A percentile compares a stretch with the other conserved stretches of the same genome.
Evolutionary conservation across 257 asterid genomes (phyloP).

Genomic region (Catharanthus roseus): DNA sequence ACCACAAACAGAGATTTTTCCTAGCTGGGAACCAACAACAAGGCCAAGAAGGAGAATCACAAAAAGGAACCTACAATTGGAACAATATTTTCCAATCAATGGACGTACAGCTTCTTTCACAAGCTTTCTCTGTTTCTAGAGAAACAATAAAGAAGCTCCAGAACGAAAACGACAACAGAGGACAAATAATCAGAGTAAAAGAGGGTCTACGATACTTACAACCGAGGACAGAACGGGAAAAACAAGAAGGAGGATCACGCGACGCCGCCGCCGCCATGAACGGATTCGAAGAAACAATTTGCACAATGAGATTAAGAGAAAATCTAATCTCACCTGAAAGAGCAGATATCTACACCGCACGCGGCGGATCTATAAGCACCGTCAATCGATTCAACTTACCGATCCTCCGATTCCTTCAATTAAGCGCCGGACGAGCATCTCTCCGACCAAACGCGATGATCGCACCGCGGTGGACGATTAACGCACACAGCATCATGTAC

Average conservation of each 20-base stretch:
- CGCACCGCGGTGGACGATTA: constrained; percentile 47
- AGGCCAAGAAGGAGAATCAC: neutral
- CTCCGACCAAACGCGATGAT: constrained; percentile 43
- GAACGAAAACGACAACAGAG: constrained; percentile 32
- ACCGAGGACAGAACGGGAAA: too few relatives aligned
- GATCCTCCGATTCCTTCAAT: constrained; percentile 33
- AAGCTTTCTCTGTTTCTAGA: constrained; percentile 19
- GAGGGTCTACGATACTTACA: constrained; percentile 20
- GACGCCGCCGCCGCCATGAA: too few relatives aligned
- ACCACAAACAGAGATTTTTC: constrained; percentile 64
- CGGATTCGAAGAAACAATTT: constrained; percentile 58
- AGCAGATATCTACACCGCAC: constrained; percentile 49
- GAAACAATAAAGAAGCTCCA: constrained; percentile 30
- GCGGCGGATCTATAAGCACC: constrained; percentile 45
- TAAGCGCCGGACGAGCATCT: constrained; percentile 51
- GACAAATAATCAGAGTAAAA: constrained; percentile 43
- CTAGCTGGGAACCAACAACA: constrained; percentile 49
- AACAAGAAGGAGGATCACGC: too few relatives aligned
- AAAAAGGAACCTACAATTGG: neutral
- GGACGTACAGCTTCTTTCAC: constrained; percentile 27
- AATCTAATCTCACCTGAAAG: constrained; percentile 36
- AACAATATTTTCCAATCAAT: constrained; percentile 35
- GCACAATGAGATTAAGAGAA: constrained; percentile 33
- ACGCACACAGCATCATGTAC: constrained; percentile 49
- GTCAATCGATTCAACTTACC: constrained; percentile 56